Conservation (phyloP, 2,329 filamentous ascomycete species). For the Penicillium fuscoglaucum region DNA sequence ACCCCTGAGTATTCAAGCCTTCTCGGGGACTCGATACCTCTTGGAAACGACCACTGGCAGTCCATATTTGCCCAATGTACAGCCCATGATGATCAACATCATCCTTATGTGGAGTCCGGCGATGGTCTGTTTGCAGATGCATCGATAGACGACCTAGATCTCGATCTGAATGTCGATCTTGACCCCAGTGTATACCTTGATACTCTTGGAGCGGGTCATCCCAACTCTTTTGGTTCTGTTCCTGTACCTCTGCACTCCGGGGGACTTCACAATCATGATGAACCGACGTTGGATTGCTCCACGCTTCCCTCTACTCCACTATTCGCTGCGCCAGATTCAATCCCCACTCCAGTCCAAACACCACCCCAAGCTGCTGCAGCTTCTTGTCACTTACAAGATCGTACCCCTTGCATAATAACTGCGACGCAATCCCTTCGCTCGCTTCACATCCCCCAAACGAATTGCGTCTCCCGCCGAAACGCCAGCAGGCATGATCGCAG, state of each 20-base stretch:
- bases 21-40: neutral
- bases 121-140: neutral
- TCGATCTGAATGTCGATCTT: neutral
- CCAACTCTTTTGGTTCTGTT: neutral
- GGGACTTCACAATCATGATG: neutral
- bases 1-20: too few relatives aligned
- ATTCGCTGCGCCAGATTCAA: neutral
- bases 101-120: neutral
- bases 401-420: conserved; percentile 5
- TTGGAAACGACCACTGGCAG: neutral
- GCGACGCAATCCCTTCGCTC: conserved; percentile 9
- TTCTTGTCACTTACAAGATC: conserved; percentile 1
- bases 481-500: neutral
- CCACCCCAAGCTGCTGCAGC: neutral
- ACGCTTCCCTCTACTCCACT: neutral
- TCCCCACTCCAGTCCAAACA: neutral
- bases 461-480: conserved; percentile 1
- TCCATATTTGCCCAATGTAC: neutral
- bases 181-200: neutral
- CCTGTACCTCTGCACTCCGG: neutral
- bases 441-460: conserved; percentile 4
- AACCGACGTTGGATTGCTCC: neutral
- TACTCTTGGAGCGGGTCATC: neutral
- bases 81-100: neutral
- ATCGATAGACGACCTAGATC: neutral